Evolutionary conservation across 2,329 filamentous ascomycete genomes (phyloP), one percentile per base, ranked within the genome.

Genomic region (Emericellopsis cladophorae): DNA sequence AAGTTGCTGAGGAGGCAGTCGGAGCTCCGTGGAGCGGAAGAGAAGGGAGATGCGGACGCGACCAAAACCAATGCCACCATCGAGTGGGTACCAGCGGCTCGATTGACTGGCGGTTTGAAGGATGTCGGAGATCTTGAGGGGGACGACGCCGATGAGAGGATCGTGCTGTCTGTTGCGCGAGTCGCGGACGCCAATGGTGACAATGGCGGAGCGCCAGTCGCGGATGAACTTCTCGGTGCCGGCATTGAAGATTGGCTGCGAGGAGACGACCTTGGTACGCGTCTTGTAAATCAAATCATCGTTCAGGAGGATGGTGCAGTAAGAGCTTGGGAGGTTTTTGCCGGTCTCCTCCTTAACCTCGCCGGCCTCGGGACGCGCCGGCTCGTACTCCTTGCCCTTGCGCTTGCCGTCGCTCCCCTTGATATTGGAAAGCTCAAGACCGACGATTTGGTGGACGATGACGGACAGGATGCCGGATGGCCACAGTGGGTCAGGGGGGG

Each of bases 201-300:
- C 73, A 43, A 95, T 84, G 36, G 76, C 74, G 15, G 85, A 92
- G 47, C 87, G 75, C 92, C 92, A 98, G 55, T 98, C 90, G 18
- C 90, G 81, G 24, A 96, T 67, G 51, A 96, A 96, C 11, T 83
- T 77, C 55, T 98, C 92, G 0, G 89, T 95, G 44, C 90, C 90
- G 4, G 92, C 89, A 51, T 96, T 95, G 72, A 95, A 96, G 48
- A 96, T 95, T 2, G 92, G 92, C 57, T 93, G 89, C 40, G 86
- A 93, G 31, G 84, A 93, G 7, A 94, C 84, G 4, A 89, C 89
- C 67, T 98, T 96, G 31, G 86, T 78, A 53, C 92, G 78, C n/a
- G 90, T 96, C 54, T 90, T 88, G 67, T 95, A 96, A 15, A 88
- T 75, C 49, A 95, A 62, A 51, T 93, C 79, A 53, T 96, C 90